Percentiles rank a stretch among this genome's conserved stretches.
phyloP scores from a whole-genome alignment of 208 protist genomes.

The Leishmania tarentolae region DNA sequence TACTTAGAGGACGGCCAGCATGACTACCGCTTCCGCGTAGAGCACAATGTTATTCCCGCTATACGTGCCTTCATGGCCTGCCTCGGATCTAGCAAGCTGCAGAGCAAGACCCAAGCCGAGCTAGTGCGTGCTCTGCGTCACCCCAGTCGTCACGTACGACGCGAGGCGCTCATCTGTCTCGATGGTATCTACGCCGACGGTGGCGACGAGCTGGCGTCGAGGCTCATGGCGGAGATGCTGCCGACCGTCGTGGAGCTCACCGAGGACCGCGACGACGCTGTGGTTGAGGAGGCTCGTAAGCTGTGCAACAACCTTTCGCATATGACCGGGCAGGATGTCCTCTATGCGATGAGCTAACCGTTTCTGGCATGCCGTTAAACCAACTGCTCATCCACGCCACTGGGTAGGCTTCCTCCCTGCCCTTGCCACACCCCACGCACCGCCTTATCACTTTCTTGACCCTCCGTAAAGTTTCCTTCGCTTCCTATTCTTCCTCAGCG shows the following conservation, averaged over 20 bases:
- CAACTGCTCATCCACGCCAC: not conserved
- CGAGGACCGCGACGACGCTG: constrained; percentile 78
- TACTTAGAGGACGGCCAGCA: constrained; percentile 68
- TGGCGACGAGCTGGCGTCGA: constrained; percentile 87
- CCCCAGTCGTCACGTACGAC: constrained; percentile 72
- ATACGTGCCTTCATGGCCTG: constrained; percentile 78
- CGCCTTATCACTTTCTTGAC: not conserved
- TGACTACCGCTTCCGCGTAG: constrained; percentile 71
- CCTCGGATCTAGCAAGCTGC: constrained; percentile 71
- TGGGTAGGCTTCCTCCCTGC: not conserved
- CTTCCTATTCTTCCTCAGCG: not conserved
- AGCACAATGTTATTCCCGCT: constrained; percentile 77
- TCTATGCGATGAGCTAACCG: constrained; percentile 79
- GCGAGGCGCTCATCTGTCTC: constrained; percentile 63
- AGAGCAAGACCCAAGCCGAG: constrained; percentile 88
- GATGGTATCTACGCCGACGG: constrained; percentile 89
- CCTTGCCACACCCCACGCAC: not conserved
- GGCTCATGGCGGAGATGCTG: constrained; percentile 90
- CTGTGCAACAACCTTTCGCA: constrained; percentile 85
- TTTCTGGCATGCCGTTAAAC: not conserved
- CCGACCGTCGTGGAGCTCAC: constrained; percentile 89
- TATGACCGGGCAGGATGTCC: constrained; percentile 90
- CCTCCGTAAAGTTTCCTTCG: not conserved
- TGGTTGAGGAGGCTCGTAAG: constrained; percentile 82
- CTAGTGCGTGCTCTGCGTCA: constrained; percentile 75